These are phyloP conservation scores for Dothideomycetes sp. DNA, from an alignment of 2,329 filamentous ascomycete species.

Conservation along the genomic window DNA sequence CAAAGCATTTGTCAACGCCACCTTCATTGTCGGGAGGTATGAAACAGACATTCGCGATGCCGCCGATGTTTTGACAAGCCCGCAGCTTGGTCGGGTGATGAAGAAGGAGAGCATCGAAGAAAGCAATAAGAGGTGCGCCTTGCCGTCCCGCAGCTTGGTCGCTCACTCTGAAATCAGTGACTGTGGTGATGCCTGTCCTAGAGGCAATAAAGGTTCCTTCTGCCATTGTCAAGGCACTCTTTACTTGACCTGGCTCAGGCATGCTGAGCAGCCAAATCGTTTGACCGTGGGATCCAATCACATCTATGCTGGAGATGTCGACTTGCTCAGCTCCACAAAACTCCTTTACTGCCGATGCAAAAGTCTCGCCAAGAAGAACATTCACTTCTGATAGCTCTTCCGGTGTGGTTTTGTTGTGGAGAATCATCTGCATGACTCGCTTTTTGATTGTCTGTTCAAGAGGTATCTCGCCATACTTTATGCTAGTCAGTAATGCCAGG, in stretches of 20 bases:
- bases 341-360: slow-evolving; percentile 39
- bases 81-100: slow-evolving; percentile 46
- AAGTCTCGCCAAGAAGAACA: slow-evolving; percentile 45
- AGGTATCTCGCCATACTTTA: slow-evolving; percentile 45
- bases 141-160: slow-evolving; percentile 47
- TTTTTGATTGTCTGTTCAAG: slow-evolving; percentile 44
- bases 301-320: slow-evolving; percentile 37
- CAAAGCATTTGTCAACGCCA: slow-evolving; percentile 15
- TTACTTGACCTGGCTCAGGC: slow-evolving; percentile 36
- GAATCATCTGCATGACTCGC: slow-evolving; percentile 46
- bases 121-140: slow-evolving; percentile 45
- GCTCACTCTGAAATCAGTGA: slow-evolving; percentile 47
- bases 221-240: slow-evolving; percentile 44
- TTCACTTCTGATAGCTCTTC: slow-evolving; percentile 47
- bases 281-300: slow-evolving; percentile 47
- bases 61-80: slow-evolving; percentile 51
- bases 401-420: slow-evolving; percentile 41
- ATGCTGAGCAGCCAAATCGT: slow-evolving; percentile 47
- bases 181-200: slow-evolving; percentile 46
- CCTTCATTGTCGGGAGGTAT: slow-evolving; percentile 38
- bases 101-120: slow-evolving; percentile 46
- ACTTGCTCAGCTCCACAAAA: slow-evolving; percentile 38
- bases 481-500: background rate
- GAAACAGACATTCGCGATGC: slow-evolving; percentile 51
- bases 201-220: slow-evolving; percentile 46